Evolutionary conservation across 2,329 filamentous ascomycete genomes (phyloP).

Genomic region (Colletotrichum sp.): DNA sequence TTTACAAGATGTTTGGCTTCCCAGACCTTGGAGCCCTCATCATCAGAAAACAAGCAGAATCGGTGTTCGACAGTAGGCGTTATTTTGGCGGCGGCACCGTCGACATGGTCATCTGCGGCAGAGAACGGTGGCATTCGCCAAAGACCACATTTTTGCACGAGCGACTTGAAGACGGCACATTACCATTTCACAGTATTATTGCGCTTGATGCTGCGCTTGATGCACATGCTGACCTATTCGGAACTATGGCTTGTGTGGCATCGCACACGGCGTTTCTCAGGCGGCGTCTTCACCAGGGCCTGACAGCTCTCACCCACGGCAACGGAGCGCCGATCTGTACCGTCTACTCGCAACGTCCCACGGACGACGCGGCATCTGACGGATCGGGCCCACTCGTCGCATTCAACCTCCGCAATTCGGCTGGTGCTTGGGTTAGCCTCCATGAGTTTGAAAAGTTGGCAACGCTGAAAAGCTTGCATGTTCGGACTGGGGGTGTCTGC

Average conservation of each 20-base stretch:
- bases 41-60: conserved; percentile 72
- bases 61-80: conserved; percentile 67
- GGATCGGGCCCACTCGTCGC: conserved; percentile 77
- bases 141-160: conserved; percentile 79
- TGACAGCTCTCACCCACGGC: conserved; percentile 68
- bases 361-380: neutral
- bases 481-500: conserved; percentile 88
- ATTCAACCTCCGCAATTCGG: conserved; percentile 77
- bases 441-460: conserved; percentile 89
- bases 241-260: conserved; percentile 71
- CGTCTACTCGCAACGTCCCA: conserved; percentile 59
- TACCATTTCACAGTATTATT: conserved; percentile 89
- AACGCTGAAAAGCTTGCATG: conserved; percentile 76
- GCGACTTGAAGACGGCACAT: conserved; percentile 85
- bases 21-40: conserved; percentile 88
- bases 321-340: conserved; percentile 71
- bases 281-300: conserved; percentile 58
- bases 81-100: conserved; percentile 98
- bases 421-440: conserved; percentile 78
- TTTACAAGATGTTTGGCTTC: conserved; percentile 99
- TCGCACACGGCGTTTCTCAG: conserved; percentile 73
- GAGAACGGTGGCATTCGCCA: conserved; percentile 81
- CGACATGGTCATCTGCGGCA: conserved; percentile 81
- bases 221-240: conserved; percentile 72
- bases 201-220: conserved; percentile 78